phyloP scores from a whole-genome alignment of 1,139 yeast species.

The Nakaseomyces kungkrabaensis region DNA sequence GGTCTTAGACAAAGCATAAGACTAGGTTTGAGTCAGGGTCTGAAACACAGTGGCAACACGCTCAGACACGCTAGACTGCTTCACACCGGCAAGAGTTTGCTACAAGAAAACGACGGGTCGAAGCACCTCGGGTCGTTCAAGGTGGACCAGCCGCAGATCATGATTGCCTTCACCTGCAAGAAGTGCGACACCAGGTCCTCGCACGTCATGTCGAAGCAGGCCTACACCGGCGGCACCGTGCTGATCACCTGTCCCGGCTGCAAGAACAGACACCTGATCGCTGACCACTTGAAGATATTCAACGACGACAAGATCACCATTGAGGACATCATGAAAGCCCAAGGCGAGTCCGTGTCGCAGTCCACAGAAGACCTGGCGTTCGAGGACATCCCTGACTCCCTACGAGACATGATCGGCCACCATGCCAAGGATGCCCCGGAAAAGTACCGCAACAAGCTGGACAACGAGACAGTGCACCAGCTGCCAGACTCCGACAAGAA shows the following conservation, averaged over 20 bases:
- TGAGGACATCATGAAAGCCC: conserved; percentile 65
- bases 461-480: conserved; percentile 14
- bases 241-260: conserved; percentile 90
- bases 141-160: conserved; percentile 61
- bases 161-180: conserved; percentile 90
- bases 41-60: too few relatives aligned
- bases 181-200: conserved; percentile 76
- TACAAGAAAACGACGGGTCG: not conserved
- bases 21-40: too few relatives aligned
- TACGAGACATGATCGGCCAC: conserved; percentile 46
- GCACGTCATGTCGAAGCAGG: conserved; percentile 83
- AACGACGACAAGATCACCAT: conserved; percentile 60
- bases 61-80: too few relatives aligned
- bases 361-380: conserved; percentile 55
- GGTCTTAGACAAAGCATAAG: too few relatives aligned
- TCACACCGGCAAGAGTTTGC: not conserved
- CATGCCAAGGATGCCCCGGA: conserved; percentile 58
- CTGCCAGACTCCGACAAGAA: conserved; percentile 9
- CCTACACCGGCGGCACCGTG: conserved; percentile 80
- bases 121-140: conserved; percentile 20
- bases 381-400: conserved; percentile 63
- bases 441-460: conserved; percentile 16
- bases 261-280: conserved; percentile 77
- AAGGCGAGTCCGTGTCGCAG: conserved; percentile 65
- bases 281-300: conserved; percentile 83